Base-by-base conservation (phyloP, 2,329 filamentous ascomycete genomes). In the Cercospora sp. region DNA sequence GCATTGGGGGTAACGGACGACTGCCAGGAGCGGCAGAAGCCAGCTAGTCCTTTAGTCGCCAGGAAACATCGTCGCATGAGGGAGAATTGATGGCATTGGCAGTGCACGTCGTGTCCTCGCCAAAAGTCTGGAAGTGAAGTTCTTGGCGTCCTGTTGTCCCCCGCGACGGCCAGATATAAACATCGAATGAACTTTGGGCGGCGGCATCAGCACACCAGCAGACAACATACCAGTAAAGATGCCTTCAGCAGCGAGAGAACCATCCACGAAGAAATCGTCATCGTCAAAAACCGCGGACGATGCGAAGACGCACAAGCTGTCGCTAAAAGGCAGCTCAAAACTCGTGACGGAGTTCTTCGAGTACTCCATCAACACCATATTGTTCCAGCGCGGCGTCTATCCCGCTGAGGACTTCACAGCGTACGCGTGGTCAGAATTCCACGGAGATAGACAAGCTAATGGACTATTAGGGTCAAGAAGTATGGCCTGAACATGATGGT, bases 401-500 rank as follows among this genome's bases (percentile, higher is more conserved):
- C 95, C 95, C 28, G 93, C 95, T 63, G 95, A 99, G 77, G 95
- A 99, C 83, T 99, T 99, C 79, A 92, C 91, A 73, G 91, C 93
- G 91, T 94, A 82, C 78, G 89, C 81, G 23, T 16, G 23, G 28
- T 20, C 53, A 33, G 6, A 23, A 51, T 7, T 7, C 5, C 26
- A 16, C 5, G 30, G 9, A 5, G 8, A 12, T 13, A 10, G 13
- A 23, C 7, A n/a, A 5, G 68, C 67, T 66, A 60, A 57, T 18
- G 33, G 1, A 23, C 59, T 72, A 63, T 74, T 48, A 86, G 87
- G 12, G 94, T 99, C 77, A 99, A 99, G 84, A 99, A 99, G 83
- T 99, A 99, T 90, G 95, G 95, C 75, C 87, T 99, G 76, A 98
- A 97, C 77, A 97, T 97, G 93, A 91, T 97, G 75, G 94, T 98